Base-by-base conservation (phyloP, 169 alveolate genomes). In the Eimeria praecox region DNA sequence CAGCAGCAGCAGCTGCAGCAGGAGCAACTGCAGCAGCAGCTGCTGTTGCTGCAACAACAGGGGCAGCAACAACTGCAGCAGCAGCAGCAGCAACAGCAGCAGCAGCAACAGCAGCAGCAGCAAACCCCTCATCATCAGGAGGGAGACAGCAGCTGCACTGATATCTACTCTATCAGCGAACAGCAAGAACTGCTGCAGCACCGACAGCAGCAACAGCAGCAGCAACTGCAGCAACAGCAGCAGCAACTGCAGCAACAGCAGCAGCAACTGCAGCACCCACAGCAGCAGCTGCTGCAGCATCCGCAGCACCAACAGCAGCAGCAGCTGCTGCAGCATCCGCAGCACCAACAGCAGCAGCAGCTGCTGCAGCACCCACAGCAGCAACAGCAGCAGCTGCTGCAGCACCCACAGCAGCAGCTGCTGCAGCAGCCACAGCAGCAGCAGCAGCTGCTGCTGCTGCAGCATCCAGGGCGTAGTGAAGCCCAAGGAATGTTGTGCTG, bases 51-150 rank as follows among this genome's bases (percentile, higher is more conserved):
- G 12, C n/a, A 16, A 5, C 66, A 56, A 12, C 66, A 2, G 66
- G n/a, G 18, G 66, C 66, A 56, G 66, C 56, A 56, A 27, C 27
- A 18, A 16, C n/a, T 2, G 27, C 66, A 8, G n/a, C 66, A 56
- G 66, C 56, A 49, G 56, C 56, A 49, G 56, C 56, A 49, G 56
- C 44, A n/a, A 24, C 9, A 38, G 38, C 24, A 73, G 44, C 5
- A 33, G 85, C 42, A 73, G 85, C 83, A 73, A 46, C 83, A 33
- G 83, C 83, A 73, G 83, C 83, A 73, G 22, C 83, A 4, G 42
- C 22, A n/a, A n/a, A n/a, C n/a, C n/a, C n/a, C n/a, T n/a, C n/a
- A n/a, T n/a, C n/a, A 49, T 49, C 56, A 49, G 56, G 44, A 38
- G 6, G 44, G 83, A 9, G 30, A 46, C 49, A 64, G 18, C 38